Evolutionary conservation across 2,329 filamentous ascomycete genomes (phyloP), one percentile per base, ranked within the genome.

Genomic region (Colletotrichum brevisporum): DNA sequence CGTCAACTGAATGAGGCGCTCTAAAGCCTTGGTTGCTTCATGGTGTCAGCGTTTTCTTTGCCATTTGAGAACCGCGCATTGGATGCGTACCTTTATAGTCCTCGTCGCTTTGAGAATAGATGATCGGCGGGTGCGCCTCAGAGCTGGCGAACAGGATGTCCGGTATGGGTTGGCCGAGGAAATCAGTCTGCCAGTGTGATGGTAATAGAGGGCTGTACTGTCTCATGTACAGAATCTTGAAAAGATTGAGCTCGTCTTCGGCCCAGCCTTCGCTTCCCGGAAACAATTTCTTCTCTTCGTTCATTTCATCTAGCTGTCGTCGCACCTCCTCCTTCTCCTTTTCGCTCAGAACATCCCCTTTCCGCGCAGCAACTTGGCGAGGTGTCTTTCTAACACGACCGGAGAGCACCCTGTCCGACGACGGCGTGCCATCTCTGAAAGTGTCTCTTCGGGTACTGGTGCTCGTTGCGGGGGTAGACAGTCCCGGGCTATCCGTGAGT

Each of bases 211-310:
- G 79, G 3, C 80, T 75, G 64, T 82, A 78, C 67, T 83, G 78
- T n/a, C 82, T 74, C 71, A 80, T 75, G 67, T 79, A 84, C 2
- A 84, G 71, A 45, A 82, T 78, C 72, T 83, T 80, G 62, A 83
- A 84, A 39, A 84, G 76, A 2, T 73, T 75, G 36, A 83, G 81
- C 71, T 88, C 87, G n/a, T 83, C 83, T 10, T 80, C 76, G 31
- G 88, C 81, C 86, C 87, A 89, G 63, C 82, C 78, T 53, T 81
- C 82, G 48, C 85, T 80, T 26, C 81, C 80, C 0, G 81, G 81
- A 60, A 82, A 84, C 1, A 76, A 73, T 31, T 73, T 63, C 75
- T 82, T 85, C 73, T 86, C 82, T 50, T 76, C 73, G 71, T 84
- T 80, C 75, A 88, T 83, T 66, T 70, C 67, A 6, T 70, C 58